phyloP scores from a whole-genome alignment of 2,329 filamentous ascomycete genomes.

The Calonectria pseudoturangicola region DNA sequence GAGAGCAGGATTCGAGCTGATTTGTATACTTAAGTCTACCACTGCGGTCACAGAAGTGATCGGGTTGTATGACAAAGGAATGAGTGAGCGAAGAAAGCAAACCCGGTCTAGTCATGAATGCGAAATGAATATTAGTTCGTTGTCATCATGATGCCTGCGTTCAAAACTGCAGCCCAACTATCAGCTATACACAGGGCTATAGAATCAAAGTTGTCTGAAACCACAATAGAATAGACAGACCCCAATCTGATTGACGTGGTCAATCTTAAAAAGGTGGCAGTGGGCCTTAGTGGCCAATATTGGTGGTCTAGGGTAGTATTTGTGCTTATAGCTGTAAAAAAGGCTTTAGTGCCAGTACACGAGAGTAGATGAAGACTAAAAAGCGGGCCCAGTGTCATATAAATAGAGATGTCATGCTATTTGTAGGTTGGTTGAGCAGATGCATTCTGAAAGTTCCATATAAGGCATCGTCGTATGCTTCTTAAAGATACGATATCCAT shows the following conservation, averaged over 20 bases:
- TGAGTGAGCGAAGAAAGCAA: neutral
- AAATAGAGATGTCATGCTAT: neutral
- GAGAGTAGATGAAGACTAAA: neutral
- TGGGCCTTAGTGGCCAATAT: neutral
- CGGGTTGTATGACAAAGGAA: neutral
- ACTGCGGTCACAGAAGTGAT: neutral
- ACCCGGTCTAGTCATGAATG: neutral
- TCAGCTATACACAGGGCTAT: neutral
- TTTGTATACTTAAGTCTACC: neutral
- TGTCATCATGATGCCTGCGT: neutral
- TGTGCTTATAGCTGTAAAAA: neutral
- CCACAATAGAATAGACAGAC: neutral
- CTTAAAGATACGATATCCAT: neutral
- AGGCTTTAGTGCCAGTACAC: neutral
- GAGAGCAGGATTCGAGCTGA: neutral
- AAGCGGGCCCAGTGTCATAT: neutral
- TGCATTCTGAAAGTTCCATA: neutral
- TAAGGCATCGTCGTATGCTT: too few species aligned
- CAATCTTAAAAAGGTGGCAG: neutral
- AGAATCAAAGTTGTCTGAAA: neutral
- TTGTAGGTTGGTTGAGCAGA: neutral
- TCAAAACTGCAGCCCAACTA: neutral
- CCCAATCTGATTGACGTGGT: neutral
- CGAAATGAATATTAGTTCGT: conserved; percentile 15
- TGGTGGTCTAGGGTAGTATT: neutral